phyloP scores from a whole-genome alignment of 345 rosid species.

The Citropsis articulata region DNA sequence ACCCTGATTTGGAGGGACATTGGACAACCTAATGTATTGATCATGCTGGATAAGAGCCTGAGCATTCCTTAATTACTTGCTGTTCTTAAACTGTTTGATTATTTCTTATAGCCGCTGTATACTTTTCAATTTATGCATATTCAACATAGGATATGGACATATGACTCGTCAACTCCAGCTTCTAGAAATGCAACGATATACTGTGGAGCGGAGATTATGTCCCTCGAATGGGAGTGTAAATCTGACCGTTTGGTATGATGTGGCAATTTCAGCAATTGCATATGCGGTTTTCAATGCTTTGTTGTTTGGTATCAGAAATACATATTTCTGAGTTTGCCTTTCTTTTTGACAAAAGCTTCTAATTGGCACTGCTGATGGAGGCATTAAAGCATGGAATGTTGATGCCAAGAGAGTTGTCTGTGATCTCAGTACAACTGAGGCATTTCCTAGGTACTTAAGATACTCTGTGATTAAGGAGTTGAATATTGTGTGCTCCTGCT shows the following conservation, averaged over 20 bases:
- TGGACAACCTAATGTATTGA: neutral
- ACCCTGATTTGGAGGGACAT: neutral
- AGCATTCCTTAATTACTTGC: constrained; percentile 12
- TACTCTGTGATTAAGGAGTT: neutral
- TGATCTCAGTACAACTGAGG: constrained; percentile 58
- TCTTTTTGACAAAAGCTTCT: constrained; percentile 54
- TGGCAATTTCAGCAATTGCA: neutral
- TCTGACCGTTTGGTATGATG: constrained; percentile 63
- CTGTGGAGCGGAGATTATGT: constrained; percentile 69
- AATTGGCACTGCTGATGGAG: constrained; percentile 76
- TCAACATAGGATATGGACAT: constrained; percentile 60
- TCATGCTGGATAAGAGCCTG: neutral
- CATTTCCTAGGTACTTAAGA: constrained; percentile 50
- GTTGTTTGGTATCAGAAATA: constrained; percentile 3
- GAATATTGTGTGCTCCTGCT: constrained; percentile 10
- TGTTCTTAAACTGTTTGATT: constrained; percentile 8
- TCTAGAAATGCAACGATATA: constrained; percentile 81
- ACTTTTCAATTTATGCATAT: constrained; percentile 4
- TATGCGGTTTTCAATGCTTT: constrained; percentile 4
- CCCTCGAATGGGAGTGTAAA: constrained; percentile 81
- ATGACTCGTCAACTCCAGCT: constrained; percentile 62
- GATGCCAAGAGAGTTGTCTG: constrained; percentile 81
- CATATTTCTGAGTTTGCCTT: constrained; percentile 17
- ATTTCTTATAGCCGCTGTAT: neutral
- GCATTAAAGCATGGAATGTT: constrained; percentile 78